Conservation (phyloP, 176 grass and related monocot genomes). For the Avena atlantica region DNA sequence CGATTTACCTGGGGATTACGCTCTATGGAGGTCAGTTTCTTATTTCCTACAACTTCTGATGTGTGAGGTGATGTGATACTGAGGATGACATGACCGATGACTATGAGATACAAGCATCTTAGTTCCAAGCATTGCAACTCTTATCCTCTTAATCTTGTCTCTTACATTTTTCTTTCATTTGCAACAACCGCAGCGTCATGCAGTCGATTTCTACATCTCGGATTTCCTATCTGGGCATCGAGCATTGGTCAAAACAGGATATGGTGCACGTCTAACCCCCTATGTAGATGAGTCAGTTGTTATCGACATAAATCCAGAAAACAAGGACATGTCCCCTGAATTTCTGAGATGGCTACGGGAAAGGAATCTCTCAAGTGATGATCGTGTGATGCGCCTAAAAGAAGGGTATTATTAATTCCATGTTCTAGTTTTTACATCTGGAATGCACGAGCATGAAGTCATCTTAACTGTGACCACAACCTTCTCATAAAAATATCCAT, state of each 20-base stretch:
- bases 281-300: conserved; percentile 82
- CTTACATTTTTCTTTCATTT: not conserved
- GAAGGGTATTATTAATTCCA: conserved; percentile 70
- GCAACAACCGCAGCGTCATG: conserved; percentile 62
- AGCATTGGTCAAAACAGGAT: conserved; percentile 82
- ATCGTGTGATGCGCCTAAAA: conserved; percentile 82
- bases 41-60: conserved; percentile 25
- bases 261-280: conserved; percentile 63
- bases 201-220: conserved; percentile 94
- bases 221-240: conserved; percentile 91
- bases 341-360: conserved; percentile 73
- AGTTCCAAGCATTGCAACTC: not conserved
- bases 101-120: conserved; percentile 38
- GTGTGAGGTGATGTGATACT: conserved; percentile 18
- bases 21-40: conserved; percentile 72
- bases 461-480: not conserved
- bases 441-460: not conserved
- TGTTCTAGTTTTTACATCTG: conserved; percentile 2
- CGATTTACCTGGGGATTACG: conserved; percentile 87
- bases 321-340: conserved; percentile 86
- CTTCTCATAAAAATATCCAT: not conserved
- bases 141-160: not conserved
- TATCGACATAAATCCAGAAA: conserved; percentile 69
- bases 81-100: not conserved
- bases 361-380: conserved; percentile 83